phyloP scores from a whole-genome alignment of 2,329 filamentous ascomycete genomes.

The Calonectria ilicicola region DNA sequence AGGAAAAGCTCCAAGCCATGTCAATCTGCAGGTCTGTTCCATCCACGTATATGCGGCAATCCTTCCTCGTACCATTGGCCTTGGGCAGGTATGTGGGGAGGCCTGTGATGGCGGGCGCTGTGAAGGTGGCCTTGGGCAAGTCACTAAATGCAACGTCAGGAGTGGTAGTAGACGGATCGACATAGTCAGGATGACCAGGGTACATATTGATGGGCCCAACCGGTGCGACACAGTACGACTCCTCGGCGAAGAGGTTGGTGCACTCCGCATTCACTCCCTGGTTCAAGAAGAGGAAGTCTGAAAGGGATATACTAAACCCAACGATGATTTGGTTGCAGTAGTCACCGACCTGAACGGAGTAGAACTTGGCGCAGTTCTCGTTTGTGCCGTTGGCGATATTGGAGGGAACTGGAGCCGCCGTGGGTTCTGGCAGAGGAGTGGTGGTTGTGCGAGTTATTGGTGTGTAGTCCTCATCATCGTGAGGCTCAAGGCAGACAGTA shows the following conservation, averaged over 20 bases:
- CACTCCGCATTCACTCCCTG: not conserved
- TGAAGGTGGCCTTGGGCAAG: not conserved
- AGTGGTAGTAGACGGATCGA: not conserved
- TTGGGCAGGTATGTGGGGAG: not conserved
- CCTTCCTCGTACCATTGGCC: not conserved
- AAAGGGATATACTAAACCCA: not conserved
- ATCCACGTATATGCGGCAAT: not conserved
- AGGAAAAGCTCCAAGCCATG: not conserved
- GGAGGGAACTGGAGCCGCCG: not conserved
- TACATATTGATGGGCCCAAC: not conserved
- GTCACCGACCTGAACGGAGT: not conserved
- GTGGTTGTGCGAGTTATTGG: not conserved
- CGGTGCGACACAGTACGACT: not conserved
- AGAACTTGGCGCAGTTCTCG: not conserved
- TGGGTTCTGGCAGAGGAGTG: not conserved
- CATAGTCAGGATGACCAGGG: not conserved
- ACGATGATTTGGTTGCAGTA: not conserved
- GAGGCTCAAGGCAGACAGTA: not conserved
- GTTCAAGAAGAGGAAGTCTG: not conserved
- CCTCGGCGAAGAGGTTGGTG: not conserved
- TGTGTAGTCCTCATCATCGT: not conserved
- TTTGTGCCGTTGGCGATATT: not conserved
- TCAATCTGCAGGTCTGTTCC: not conserved
- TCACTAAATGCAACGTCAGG: not conserved
- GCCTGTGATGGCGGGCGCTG: not conserved